These are phyloP conservation scores for Trichodelitschia bisporula DNA, from an alignment of 495 filamentous ascomycete species.

Conservation along the genomic window DNA sequence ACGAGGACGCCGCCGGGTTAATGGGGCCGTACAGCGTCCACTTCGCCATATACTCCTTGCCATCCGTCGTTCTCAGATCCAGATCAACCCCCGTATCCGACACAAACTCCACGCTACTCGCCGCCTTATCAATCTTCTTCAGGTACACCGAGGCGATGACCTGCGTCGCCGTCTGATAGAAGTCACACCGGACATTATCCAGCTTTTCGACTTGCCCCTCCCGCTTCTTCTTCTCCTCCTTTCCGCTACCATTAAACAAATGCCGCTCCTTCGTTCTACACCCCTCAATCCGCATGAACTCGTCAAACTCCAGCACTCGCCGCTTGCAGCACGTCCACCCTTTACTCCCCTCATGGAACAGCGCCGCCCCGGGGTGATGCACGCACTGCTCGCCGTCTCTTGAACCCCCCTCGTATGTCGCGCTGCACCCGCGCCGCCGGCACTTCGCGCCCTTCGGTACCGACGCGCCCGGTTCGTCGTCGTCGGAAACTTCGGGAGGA, in stretches of 20 bases:
- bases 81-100: constrained; percentile 30
- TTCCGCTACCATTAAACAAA: constrained; percentile 64
- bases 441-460: constrained; percentile 53
- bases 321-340: constrained; percentile 94
- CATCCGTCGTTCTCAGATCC: constrained; percentile 63
- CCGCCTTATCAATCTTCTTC: constrained; percentile 82
- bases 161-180: constrained; percentile 71
- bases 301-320: constrained; percentile 85
- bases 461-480: constrained; percentile 49
- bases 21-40: constrained; percentile 58
- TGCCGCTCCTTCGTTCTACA: constrained; percentile 64
- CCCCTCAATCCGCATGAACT: constrained; percentile 87
- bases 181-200: constrained; percentile 65
- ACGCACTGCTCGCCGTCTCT: constrained; percentile 53
- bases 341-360: constrained; percentile 96
- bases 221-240: constrained; percentile 26
- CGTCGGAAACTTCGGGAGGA: constrained; percentile 54
- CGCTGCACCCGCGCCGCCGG: constrained; percentile 49
- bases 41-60: constrained; percentile 54
- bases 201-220: constrained; percentile 29
- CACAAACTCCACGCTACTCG: constrained; percentile 42
- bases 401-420: constrained; percentile 29
- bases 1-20: constrained; percentile 44
- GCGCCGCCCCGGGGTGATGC: constrained; percentile 62
- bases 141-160: constrained; percentile 85